Base-by-base conservation (phyloP, 148 eudicot species). In the Heliosperma pusillum region DNA sequence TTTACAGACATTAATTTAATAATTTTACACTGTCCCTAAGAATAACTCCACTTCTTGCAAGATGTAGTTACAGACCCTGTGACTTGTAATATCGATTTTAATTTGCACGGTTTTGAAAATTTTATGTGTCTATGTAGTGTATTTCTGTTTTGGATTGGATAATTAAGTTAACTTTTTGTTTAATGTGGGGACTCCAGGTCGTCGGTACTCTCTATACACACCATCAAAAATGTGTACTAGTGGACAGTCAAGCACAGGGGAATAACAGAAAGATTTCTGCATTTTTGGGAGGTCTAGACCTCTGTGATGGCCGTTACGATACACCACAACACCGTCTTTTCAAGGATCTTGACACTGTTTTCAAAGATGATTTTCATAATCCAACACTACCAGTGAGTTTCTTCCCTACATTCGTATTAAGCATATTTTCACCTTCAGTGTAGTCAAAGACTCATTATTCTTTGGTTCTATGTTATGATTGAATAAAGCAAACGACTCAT, bases 121-220 rank as follows among this genome's bases (percentile, higher is more conserved):
- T 16, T 50, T 50, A 16, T 16, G 16, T 2, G 19, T 50, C 55
- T 50, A 50, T 15, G 55, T 47, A 36, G 7, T 36, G 42, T 7
- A 0, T 6, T 36, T 67, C 13, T 20, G 24, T 25, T 15, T 56
- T 22, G 0, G 44, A 17, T 0, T 74, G 63, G 1, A 22, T 20
- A 21, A 52, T 24, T n/a, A 24, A 59, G 27, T 21, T 61, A 19
- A 57, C 45, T 20, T 60, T 60, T 29, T 77, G 61, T 69, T 78
- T 50, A 72, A 70, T 74, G 75, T 36, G 74, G 20, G 76, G 80
- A 72, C 27, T 74, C 76, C 86, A 95, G 99, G 97, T 95, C 79
- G 97, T 95, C 26, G 99, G 99, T 80, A 90, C 97, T 56, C 85
- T 95, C n/a, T 95, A 90, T 66, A 95, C 99, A 58, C 99, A 95